phyloP scores from a whole-genome alignment of 129 eudicot species.

The Saussurea involucrata region DNA sequence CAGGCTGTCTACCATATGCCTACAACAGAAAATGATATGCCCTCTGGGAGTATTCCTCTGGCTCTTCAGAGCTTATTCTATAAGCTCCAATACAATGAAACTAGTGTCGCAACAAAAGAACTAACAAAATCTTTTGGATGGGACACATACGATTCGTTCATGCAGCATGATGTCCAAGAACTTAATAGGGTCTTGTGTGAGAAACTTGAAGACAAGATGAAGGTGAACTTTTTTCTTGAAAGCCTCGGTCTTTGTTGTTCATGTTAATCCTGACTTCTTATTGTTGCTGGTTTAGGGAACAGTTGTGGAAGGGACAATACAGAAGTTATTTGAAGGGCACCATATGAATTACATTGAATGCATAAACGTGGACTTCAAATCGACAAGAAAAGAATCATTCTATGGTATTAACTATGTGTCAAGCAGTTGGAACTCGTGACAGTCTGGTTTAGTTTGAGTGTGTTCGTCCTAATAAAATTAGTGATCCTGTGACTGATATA shows the following conservation, averaged over 20 bases:
- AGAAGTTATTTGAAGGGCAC: conserved; percentile 94
- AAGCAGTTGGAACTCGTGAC: conserved; percentile 1
- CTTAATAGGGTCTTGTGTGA: conserved; percentile 90
- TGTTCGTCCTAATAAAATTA: not conserved
- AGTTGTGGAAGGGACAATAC: conserved; percentile 98
- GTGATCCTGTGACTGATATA: not conserved
- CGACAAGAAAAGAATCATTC: conserved; percentile 95
- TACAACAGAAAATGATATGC: conserved; percentile 95
- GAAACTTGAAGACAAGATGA: conserved; percentile 99
- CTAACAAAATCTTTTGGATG: conserved; percentile 97
- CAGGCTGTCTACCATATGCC: conserved; percentile 99
- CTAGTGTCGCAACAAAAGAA: conserved; percentile 96
- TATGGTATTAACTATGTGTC: conserved; percentile 57
- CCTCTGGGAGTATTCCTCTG: conserved; percentile 88
- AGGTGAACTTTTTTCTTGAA: conserved; percentile 41
- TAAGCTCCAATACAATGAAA: conserved; percentile 90
- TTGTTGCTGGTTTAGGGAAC: conserved; percentile 63
- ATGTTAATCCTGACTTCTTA: conserved; percentile 24
- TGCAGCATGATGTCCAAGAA: conserved; percentile 99
- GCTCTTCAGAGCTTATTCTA: conserved; percentile 94
- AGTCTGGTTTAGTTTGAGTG: not conserved
- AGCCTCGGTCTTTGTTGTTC: not conserved
- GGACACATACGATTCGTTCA: conserved; percentile 95
- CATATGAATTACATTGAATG: conserved; percentile 98
- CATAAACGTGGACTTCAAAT: conserved; percentile 86